These are phyloP conservation scores for Thuja plicata DNA, from an alignment of 83 land plant species.

Conservation along the genomic window DNA sequence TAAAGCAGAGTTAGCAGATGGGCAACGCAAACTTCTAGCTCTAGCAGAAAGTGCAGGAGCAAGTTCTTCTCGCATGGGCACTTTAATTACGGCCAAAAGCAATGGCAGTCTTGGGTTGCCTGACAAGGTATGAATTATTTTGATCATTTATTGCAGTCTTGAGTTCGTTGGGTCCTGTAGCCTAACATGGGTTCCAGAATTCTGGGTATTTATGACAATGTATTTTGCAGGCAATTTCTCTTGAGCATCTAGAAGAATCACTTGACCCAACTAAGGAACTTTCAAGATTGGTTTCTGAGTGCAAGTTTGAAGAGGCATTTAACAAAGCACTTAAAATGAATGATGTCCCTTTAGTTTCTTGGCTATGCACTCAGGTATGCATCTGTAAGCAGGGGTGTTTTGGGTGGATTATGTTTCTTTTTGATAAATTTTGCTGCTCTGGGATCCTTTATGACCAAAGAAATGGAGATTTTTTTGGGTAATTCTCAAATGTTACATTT, in stretches of 20 bases:
- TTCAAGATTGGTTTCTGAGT: slow-evolving; percentile 71
- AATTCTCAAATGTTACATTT: neutral
- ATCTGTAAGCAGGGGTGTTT: neutral
- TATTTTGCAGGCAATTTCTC: slow-evolving; percentile 27
- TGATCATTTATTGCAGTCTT: neutral
- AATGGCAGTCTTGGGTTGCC: slow-evolving; percentile 66
- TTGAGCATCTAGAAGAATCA: slow-evolving; percentile 78
- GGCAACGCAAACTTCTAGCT: slow-evolving; percentile 80
- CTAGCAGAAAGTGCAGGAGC: slow-evolving; percentile 66
- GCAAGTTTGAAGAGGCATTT: slow-evolving; percentile 94
- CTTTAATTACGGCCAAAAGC: slow-evolving; percentile 36
- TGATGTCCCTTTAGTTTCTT: slow-evolving; percentile 91
- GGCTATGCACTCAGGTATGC: slow-evolving; percentile 96
- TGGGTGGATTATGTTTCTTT: neutral
- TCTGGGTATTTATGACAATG: neutral
- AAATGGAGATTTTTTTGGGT: neutral
- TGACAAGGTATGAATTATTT: slow-evolving; percentile 53
- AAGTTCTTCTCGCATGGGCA: slow-evolving; percentile 34
- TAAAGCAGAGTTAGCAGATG: slow-evolving; percentile 77
- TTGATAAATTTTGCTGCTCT: neutral
- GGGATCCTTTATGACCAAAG: neutral
- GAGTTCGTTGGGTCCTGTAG: neutral
- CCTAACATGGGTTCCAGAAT: neutral
- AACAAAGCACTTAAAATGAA: slow-evolving; percentile 86
- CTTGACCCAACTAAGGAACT: slow-evolving; percentile 92